A percentile compares a stretch with the other conserved stretches of the same genome.
Evolutionary conservation across 805 yeast species (phyloP).

Genomic region (Metschnikowia shivogae): DNA sequence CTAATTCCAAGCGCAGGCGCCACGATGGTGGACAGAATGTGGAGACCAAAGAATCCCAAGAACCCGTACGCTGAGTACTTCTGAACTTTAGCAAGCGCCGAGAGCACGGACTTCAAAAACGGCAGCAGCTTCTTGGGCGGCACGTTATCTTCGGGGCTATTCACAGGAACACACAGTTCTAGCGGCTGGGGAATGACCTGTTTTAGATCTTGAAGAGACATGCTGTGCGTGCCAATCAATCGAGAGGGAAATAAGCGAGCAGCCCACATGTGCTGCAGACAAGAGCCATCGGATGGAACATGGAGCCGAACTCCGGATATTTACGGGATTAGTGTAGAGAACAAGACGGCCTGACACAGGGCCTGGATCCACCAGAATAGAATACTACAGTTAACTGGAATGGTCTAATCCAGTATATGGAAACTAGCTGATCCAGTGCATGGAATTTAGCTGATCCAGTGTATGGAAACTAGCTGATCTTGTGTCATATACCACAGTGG

Average conservation of each 20-base stretch:
- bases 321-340: too few species aligned
- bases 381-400: too few species aligned
- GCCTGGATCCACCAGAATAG: too few species aligned
- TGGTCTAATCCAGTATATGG: too few species aligned
- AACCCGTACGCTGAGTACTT: slow-evolving; percentile 60
- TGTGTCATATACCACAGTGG: too few species aligned
- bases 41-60: slow-evolving; percentile 53
- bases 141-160: not conserved
- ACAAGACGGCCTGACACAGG: too few species aligned
- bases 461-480: too few species aligned
- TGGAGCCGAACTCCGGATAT: too few species aligned
- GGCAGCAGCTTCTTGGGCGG: slow-evolving; percentile 5
- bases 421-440: too few species aligned
- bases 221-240: slow-evolving; percentile 1
- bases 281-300: too few species aligned
- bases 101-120: slow-evolving; percentile 7
- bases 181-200: slow-evolving; percentile 15
- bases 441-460: too few species aligned
- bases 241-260: slow-evolving; percentile 3
- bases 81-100: slow-evolving; percentile 35
- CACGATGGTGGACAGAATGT: slow-evolving; percentile 49
- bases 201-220: slow-evolving; percentile 11
- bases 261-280: not conserved
- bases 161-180: slow-evolving; percentile 6
- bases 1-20: slow-evolving; percentile 48